These are phyloP conservation scores for Agroathelia rolfsii DNA, from an alignment of 1,284 basidiomycete species.

Conservation along the genomic window DNA sequence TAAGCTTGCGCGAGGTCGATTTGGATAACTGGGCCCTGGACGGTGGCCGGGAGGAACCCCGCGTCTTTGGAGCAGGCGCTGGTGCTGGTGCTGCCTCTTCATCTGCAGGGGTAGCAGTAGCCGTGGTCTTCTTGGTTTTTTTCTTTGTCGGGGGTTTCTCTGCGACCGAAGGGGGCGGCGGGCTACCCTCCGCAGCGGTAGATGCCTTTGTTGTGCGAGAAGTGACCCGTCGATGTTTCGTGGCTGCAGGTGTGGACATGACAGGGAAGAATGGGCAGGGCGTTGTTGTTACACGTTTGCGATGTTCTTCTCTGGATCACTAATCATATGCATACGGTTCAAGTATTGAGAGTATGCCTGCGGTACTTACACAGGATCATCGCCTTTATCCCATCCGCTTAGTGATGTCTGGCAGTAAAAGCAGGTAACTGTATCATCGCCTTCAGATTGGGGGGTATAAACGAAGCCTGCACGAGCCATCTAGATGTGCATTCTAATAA, in stretches of 20 bases:
- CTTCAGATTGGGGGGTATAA: slow-evolving; percentile 50
- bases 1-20: slow-evolving; percentile 9
- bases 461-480: slow-evolving; percentile 80
- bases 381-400: slow-evolving; percentile 71
- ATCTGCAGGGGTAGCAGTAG: slow-evolving; percentile 24
- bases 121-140: too few relatives aligned
- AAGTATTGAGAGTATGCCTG: slow-evolving; percentile 1
- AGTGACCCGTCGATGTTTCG: too few relatives aligned
- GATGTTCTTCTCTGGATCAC: slow-evolving; percentile 49
- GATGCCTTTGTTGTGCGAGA: slow-evolving; percentile 9
- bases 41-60: slow-evolving; percentile 11
- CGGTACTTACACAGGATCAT: slow-evolving; percentile 64
- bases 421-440: slow-evolving; percentile 70
- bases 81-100: slow-evolving; percentile 9
- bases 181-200: too few relatives aligned
- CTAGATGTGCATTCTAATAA: slow-evolving; percentile 26
- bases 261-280: slow-evolving; percentile 44
- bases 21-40: slow-evolving; percentile 10
- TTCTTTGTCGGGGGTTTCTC: slow-evolving; percentile 26
- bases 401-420: slow-evolving; percentile 68
- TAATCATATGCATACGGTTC: slow-evolving; percentile 8
- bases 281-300: slow-evolving; percentile 39
- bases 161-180: slow-evolving; percentile 20
- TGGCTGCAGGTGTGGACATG: slow-evolving; percentile 12
- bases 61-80: slow-evolving; percentile 19